Evolutionary conservation across 2,329 filamentous ascomycete genomes (phyloP).

Genomic region (Helicocarpus griseus): DNA sequence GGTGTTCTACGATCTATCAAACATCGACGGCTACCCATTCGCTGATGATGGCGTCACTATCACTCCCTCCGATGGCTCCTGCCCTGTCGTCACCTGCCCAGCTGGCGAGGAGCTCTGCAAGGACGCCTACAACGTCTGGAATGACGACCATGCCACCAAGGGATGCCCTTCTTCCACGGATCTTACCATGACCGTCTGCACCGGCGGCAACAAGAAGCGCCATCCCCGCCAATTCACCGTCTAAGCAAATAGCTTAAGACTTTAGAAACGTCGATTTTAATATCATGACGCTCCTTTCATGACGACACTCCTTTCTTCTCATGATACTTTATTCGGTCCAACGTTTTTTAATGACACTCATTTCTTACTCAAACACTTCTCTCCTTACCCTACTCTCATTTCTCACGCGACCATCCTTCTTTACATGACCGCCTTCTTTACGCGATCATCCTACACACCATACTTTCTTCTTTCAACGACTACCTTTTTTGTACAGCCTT

Average conservation of each 20-base stretch:
- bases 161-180: slow-evolving; percentile 27
- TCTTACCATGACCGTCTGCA: slow-evolving; percentile 26
- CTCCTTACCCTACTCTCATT: no score
- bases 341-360: no score
- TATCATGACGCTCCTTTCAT: no score
- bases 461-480: neutral
- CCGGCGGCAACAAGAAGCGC: neutral
- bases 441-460: no score
- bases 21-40: slow-evolving; percentile 28
- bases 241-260: neutral
- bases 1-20: slow-evolving; percentile 33
- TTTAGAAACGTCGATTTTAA: neutral
- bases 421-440: no score
- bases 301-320: no score
- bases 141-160: slow-evolving; percentile 33
- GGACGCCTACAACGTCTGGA: slow-evolving; percentile 30
- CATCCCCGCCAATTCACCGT: neutral
- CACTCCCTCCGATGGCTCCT: slow-evolving; percentile 19
- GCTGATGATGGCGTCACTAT: slow-evolving; percentile 27
- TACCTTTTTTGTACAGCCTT: neutral
- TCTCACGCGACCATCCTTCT: no score
- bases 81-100: slow-evolving; percentile 26
- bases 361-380: no score
- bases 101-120: slow-evolving; percentile 27
- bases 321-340: no score